Percentiles rank a stretch among this genome's conserved stretches.
Evolutionary conservation across 2,329 filamentous ascomycete genomes (phyloP).

Genomic region (Cryphonectria radicalis): DNA sequence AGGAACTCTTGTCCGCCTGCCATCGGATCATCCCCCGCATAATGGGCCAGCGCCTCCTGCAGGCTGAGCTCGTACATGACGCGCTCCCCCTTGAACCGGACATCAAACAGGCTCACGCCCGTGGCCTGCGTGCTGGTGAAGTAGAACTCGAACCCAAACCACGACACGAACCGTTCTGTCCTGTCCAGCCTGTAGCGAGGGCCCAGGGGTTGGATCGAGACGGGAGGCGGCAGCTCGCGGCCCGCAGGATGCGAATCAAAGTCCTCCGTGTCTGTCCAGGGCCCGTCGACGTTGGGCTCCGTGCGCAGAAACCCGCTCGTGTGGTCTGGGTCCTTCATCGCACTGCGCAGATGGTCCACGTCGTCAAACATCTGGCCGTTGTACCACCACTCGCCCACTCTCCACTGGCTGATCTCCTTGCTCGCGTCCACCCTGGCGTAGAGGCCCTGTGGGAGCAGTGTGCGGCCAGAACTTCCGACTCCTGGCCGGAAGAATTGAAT

Average conservation of each 20-base stretch:
- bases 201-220: slow-evolving; percentile 43
- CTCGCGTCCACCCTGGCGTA: slow-evolving; percentile 46
- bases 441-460: slow-evolving; percentile 48
- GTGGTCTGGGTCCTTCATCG: slow-evolving; percentile 5
- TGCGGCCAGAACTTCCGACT: slow-evolving; percentile 39
- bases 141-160: slow-evolving; percentile 59
- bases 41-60: slow-evolving; percentile 58
- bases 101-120: slow-evolving; percentile 53
- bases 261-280: slow-evolving; percentile 40
- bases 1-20: slow-evolving; percentile 48
- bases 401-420: slow-evolving; percentile 28
- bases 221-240: slow-evolving; percentile 35
- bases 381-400: slow-evolving; percentile 34
- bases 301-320: slow-evolving; percentile 21
- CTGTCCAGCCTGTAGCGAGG: slow-evolving; percentile 49
- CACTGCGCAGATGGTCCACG: slow-evolving; percentile 10
- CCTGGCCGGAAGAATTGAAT: slow-evolving; percentile 49
- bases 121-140: slow-evolving; percentile 48
- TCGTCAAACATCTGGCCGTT: slow-evolving; percentile 24
- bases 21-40: slow-evolving; percentile 53
- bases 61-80: slow-evolving; percentile 57
- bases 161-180: slow-evolving; percentile 52
- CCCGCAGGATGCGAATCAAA: slow-evolving; percentile 40
- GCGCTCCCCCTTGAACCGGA: slow-evolving; percentile 54
- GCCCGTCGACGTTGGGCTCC: slow-evolving; percentile 32